A percentile compares a stretch with the other conserved stretches of the same genome.
Evolutionary conservation across 106 monocot species (phyloP).

Genomic region (Dioscorea alata): DNA sequence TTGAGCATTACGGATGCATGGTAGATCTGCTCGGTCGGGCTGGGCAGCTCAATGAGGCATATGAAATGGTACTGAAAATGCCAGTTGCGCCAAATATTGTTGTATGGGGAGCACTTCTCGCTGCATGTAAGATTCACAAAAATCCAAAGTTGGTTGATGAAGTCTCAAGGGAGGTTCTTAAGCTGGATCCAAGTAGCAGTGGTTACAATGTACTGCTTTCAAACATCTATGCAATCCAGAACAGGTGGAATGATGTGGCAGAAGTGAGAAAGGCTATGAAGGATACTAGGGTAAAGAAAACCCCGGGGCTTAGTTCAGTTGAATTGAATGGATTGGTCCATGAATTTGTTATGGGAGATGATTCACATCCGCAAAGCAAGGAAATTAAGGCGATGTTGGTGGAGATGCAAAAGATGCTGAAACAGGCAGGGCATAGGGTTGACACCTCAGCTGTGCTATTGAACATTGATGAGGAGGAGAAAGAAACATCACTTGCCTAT

Average conservation of each 20-base stretch:
- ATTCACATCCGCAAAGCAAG: constrained; percentile 29
- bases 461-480: constrained; percentile 60
- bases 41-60: constrained; percentile 46
- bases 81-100: constrained; percentile 36
- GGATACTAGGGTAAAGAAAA: constrained; percentile 28
- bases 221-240: constrained; percentile 39
- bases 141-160: constrained; percentile 30
- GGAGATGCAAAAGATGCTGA: constrained; percentile 35
- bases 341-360: constrained; percentile 39
- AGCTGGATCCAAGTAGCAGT: constrained; percentile 26
- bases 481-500: constrained; percentile 32
- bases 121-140: constrained; percentile 45
- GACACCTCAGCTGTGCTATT: constrained; percentile 34
- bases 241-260: constrained; percentile 41
- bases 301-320: constrained; percentile 36
- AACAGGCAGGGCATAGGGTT: constrained; percentile 33
- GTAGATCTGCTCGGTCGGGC: constrained; percentile 65
- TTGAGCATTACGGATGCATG: constrained; percentile 73
- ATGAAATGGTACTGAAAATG: constrained; percentile 30
- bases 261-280: constrained; percentile 31
- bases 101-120: constrained; percentile 57
- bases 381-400: constrained; percentile 34
- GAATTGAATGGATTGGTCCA: constrained; percentile 39
- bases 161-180: constrained; percentile 26
- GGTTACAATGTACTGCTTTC: constrained; percentile 50